Evolutionary conservation across 2,329 filamentous ascomycete species (phyloP).

Genomic region (Xylaria multiplex): DNA sequence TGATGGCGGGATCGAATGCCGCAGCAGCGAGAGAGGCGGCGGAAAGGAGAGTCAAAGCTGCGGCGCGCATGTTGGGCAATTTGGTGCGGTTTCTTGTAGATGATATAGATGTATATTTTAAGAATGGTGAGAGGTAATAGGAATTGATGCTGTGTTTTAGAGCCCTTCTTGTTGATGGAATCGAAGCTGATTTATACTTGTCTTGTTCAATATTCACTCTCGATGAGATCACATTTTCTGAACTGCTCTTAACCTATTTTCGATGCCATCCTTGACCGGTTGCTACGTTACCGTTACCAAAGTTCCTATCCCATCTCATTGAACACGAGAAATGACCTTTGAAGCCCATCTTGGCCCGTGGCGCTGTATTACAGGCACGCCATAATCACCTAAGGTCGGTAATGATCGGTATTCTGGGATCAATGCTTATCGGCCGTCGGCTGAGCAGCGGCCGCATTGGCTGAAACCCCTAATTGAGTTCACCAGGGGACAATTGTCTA

Average conservation of each 20-base stretch:
- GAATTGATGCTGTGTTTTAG: not conserved
- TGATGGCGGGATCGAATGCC: not conserved
- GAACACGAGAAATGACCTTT: slow-evolving; percentile 15
- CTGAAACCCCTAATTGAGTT: not conserved
- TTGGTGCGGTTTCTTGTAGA: not conserved
- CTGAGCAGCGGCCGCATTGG: not conserved
- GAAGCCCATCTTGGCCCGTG: slow-evolving; percentile 8
- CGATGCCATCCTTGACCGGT: not conserved
- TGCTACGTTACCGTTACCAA: not conserved
- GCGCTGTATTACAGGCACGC: slow-evolving; percentile 45
- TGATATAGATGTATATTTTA: not conserved
- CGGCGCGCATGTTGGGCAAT: slow-evolving; percentile 23
- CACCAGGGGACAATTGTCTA: no score
- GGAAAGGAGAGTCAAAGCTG: slow-evolving; percentile 24
- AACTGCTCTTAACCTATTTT: not conserved
- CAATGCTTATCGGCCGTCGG: slow-evolving; percentile 1
- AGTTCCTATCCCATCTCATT: not conserved
- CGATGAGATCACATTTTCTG: not conserved
- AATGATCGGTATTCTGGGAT: slow-evolving; percentile 11
- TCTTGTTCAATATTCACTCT: not conserved
- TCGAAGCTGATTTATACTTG: slow-evolving; percentile 8
- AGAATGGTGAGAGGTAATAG: not conserved
- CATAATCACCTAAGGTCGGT: slow-evolving; percentile 7
- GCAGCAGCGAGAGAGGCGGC: slow-evolving; percentile 20
- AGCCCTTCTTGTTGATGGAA: not conserved